Percentiles rank a stretch among this genome's conserved stretches.
phyloP scores from a whole-genome alignment of 768 basidiomycete species.

The Russula olivacea region DNA sequence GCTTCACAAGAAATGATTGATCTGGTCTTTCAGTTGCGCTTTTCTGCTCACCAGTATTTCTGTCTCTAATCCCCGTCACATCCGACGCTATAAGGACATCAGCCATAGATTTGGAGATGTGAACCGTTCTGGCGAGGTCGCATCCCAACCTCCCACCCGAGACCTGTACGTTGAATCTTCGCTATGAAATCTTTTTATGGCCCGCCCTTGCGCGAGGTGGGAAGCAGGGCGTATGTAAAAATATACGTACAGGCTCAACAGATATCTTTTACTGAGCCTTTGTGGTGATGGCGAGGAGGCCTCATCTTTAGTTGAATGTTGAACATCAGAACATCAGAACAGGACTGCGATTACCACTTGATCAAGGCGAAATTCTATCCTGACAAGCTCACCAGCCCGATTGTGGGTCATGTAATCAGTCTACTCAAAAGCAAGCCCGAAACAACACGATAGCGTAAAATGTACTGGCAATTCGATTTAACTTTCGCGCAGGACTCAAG shows the following conservation, averaged over 20 bases:
- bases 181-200: conserved; percentile 3
- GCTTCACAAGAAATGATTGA: background rate
- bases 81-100: background rate
- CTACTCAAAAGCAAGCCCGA: background rate
- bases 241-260: background rate
- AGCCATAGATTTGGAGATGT: conserved; percentile 1
- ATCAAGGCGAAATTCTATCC: background rate
- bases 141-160: conserved; percentile 4
- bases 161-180: conserved; percentile 2
- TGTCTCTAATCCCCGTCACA: background rate
- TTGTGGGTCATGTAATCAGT: too few species aligned
- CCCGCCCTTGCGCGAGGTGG: background rate
- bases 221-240: background rate
- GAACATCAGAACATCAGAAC: conserved; percentile 6
- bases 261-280: background rate
- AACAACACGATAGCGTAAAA: background rate
- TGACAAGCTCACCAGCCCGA: background rate
- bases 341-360: background rate
- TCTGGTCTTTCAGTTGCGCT: background rate
- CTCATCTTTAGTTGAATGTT: background rate
- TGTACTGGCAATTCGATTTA: background rate
- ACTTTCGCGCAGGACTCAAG: background rate
- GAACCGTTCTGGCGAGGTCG: conserved; percentile 5
- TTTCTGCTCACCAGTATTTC: background rate
- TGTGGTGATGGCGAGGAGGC: background rate